Percentiles rank a stretch among this genome's conserved stretches.
Conservation (phyloP, 305 asterid species). For the Nicotiana rustica region DNA sequence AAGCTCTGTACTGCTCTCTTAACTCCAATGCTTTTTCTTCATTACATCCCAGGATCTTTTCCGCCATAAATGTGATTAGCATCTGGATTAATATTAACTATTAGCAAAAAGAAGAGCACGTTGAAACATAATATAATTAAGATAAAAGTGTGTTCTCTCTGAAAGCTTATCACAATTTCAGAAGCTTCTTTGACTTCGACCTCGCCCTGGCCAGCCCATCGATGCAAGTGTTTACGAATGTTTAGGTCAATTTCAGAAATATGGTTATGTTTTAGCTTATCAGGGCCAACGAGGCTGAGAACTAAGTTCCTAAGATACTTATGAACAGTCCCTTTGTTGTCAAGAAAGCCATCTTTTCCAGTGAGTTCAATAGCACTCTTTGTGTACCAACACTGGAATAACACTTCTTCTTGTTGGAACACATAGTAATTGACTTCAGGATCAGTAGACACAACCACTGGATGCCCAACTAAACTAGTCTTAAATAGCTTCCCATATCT, state of each 20-base stretch:
- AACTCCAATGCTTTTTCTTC: slow-evolving; percentile 32
- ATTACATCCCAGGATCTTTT: background rate
- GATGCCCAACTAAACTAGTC: slow-evolving; percentile 37
- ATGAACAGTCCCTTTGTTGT: slow-evolving; percentile 31
- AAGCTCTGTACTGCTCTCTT: slow-evolving; percentile 26
- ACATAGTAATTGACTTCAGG: slow-evolving; percentile 35
- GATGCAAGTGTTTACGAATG: background rate
- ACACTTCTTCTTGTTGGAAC: slow-evolving; percentile 39
- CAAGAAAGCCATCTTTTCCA: background rate
- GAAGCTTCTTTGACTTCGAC: slow-evolving; percentile 26
- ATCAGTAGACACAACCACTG: slow-evolving; percentile 36
- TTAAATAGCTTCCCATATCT: slow-evolving; percentile 40
- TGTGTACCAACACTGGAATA: slow-evolving; percentile 36
- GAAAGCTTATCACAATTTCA: background rate
- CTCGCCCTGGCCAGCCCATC: slow-evolving; percentile 3
- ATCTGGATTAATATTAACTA: background rate
- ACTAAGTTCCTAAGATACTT: slow-evolving; percentile 36
- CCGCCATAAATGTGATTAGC: slow-evolving; percentile 15
- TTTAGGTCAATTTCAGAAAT: slow-evolving; percentile 29
- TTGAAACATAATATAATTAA: background rate
- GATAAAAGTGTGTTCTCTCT: background rate
- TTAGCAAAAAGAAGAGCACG: too few relatives aligned
- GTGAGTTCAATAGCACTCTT: slow-evolving; percentile 19
- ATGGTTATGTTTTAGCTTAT: slow-evolving; percentile 28
- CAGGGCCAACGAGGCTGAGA: slow-evolving; percentile 30